phyloP scores from a whole-genome alignment of 2,329 filamentous ascomycete genomes.

The Lasiodiplodia hormozganensis region DNA sequence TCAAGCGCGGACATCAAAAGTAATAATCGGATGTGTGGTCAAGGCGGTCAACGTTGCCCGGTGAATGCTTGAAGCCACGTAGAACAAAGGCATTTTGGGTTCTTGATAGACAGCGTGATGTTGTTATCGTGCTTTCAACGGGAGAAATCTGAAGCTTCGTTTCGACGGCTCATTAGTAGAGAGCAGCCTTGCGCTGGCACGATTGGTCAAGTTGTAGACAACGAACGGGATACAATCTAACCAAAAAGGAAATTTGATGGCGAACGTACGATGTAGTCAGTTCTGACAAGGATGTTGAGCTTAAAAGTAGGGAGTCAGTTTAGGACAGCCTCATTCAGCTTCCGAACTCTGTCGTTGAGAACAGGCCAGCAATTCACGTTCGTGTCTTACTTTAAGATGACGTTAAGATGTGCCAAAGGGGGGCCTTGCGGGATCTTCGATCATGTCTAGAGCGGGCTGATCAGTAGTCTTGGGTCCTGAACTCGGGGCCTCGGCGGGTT shows the following conservation, averaged over 20 bases:
- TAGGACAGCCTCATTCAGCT: not conserved
- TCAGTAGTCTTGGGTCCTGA: not conserved
- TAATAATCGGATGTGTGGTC: not conserved
- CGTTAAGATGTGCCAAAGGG: not conserved
- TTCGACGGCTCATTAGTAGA: too few species aligned
- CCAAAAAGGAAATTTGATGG: not conserved
- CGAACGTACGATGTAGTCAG: not conserved
- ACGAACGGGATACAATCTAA: not conserved
- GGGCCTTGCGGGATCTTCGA: not conserved
- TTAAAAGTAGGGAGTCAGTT: not conserved
- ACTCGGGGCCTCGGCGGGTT: conserved; percentile 4
- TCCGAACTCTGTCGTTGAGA: not conserved
- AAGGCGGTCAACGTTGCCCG: not conserved
- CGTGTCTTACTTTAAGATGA: not conserved
- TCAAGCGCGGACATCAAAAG: not conserved
- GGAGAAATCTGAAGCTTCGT: too few species aligned
- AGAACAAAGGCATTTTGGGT: not conserved
- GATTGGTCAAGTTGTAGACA: too few species aligned
- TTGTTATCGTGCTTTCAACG: not conserved
- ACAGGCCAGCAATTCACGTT: not conserved
- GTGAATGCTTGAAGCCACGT: not conserved
- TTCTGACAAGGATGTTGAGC: not conserved
- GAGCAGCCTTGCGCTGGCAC: too few species aligned
- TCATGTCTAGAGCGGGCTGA: not conserved
- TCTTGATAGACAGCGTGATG: not conserved